Evolutionary conservation across 805 yeast genomes (phyloP), one percentile per base, ranked within the genome.

Genomic region (Candida orba): DNA sequence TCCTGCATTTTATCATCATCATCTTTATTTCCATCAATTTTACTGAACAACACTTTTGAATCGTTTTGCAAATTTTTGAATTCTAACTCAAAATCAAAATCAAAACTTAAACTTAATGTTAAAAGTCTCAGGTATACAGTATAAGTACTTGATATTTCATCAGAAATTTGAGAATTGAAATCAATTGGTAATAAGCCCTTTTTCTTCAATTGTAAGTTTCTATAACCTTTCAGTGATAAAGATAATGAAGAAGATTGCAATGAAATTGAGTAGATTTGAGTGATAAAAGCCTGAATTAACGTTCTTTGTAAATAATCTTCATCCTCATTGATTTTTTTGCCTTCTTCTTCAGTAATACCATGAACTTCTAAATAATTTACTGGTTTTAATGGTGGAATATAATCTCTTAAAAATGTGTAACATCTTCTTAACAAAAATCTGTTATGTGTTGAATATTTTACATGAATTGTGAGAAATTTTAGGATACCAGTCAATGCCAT

Each of bases 241-340:
- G 47, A 55, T 48, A 38, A 55, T 45, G 44, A 56, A 31, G n/a
- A 36, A 27, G 49, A 49, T 39, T 65, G 65, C 25, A 68, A 52
- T 17, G 69, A 51, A 12, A 71, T 54, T 34, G 70, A 74, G 13
- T 78, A 62, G 2, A 73, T 57, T 52, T 77, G 73, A 1, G 90
- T 74, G 18, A 83, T 50, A 38, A 84, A 74, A 38, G 81, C 73
- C 34, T 80, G 77, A 41, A 91, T 64, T 35, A 89, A 63, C 50
- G 75, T 76, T 32, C 86, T 71, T 54, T 85, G 91, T 30, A 83
- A 63, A 45, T 71, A 73, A 8, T 72, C 65, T 58, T 84, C 93
- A 50, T 78, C 81, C 31, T 69, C 68, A 52, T 66, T 52, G 38
- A 75, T 49, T 32, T 72, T 74, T 7, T 62, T 65, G 0, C 67